Evolutionary conservation across 495 filamentous ascomycete genomes (phyloP).

Genomic region (Neurospora terricola): DNA sequence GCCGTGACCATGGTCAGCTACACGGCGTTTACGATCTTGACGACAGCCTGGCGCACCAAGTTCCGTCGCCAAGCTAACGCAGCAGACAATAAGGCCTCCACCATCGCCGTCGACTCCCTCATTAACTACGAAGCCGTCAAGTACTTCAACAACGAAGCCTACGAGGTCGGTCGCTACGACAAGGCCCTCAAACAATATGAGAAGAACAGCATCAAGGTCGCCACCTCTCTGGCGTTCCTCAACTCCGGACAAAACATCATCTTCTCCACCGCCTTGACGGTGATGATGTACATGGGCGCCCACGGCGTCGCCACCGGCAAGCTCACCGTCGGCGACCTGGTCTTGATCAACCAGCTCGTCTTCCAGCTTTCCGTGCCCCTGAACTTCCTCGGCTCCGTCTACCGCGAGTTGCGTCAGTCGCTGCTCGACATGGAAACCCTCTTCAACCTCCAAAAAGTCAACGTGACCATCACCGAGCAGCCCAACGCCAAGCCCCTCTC

Average conservation of each 20-base stretch:
- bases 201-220: constrained; percentile 90
- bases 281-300: constrained; percentile 97
- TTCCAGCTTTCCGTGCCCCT: constrained; percentile 95
- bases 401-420: constrained; percentile 89
- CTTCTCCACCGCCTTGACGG: constrained; percentile 85
- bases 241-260: constrained; percentile 99
- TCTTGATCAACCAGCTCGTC: constrained; percentile 97
- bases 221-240: constrained; percentile 81
- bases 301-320: constrained; percentile 72
- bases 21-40: constrained; percentile 87
- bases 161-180: constrained; percentile 85
- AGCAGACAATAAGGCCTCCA: constrained; percentile 90
- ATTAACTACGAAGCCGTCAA: constrained; percentile 99
- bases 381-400: constrained; percentile 93
- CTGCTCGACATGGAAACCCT: constrained; percentile 96
- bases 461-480: constrained; percentile 72
- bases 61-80: constrained; percentile 92
- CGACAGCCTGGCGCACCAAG: constrained; percentile 93
- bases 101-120: constrained; percentile 88
- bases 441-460: constrained; percentile 98
- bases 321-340: constrained; percentile 89
- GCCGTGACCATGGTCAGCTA: constrained; percentile 86
- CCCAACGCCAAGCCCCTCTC: constrained; percentile 60
- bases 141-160: constrained; percentile 98
- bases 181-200: constrained; percentile 79